Conservation (phyloP, 352 stramenopile species). For the Phytophthora europaea region DNA sequence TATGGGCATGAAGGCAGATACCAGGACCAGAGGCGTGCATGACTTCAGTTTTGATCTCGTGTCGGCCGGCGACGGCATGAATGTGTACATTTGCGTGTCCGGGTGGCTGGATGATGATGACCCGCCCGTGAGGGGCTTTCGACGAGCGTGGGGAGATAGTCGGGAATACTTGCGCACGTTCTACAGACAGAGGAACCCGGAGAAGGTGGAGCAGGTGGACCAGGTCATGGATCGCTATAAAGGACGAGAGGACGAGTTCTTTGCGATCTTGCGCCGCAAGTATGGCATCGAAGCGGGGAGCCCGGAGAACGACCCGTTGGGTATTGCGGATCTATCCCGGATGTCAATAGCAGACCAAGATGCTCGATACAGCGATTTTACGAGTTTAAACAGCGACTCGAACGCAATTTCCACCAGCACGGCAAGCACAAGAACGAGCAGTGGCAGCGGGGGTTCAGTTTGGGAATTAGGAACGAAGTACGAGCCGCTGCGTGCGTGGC, state of each 20-base stretch:
- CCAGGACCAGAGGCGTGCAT: slow-evolving; percentile 75
- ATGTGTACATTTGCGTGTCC: slow-evolving; percentile 90
- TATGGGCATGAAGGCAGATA: slow-evolving; percentile 85
- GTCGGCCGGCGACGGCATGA: slow-evolving; percentile 84
- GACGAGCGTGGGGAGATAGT: slow-evolving; percentile 81
- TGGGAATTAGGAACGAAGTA: slow-evolving; percentile 44
- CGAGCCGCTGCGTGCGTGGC: slow-evolving; percentile 71
- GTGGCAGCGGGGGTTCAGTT: slow-evolving; percentile 22
- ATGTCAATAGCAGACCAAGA: slow-evolving; percentile 40
- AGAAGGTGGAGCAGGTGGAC: slow-evolving; percentile 87
- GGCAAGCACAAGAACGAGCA: slow-evolving; percentile 1
- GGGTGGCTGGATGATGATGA: slow-evolving; percentile 89
- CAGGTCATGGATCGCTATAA: slow-evolving; percentile 86
- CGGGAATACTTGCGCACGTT: slow-evolving; percentile 83
- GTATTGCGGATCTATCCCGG: slow-evolving; percentile 43
- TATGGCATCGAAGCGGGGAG: slow-evolving; percentile 59
- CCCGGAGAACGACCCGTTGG: slow-evolving; percentile 57
- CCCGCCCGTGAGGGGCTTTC: slow-evolving; percentile 61
- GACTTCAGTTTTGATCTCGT: slow-evolving; percentile 88
- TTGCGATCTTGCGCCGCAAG: slow-evolving; percentile 70
- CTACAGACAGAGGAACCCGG: slow-evolving; percentile 69
- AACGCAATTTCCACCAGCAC: slow-evolving; percentile 44
- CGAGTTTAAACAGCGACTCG: slow-evolving; percentile 47
- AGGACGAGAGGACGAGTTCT: slow-evolving; percentile 88
- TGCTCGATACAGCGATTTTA: slow-evolving; percentile 38